A percentile compares a stretch with the other conserved stretches of the same genome.
These are phyloP conservation scores for Plantago elongata DNA, from an alignment of 257 asterid genomes.

Conservation along the genomic window DNA sequence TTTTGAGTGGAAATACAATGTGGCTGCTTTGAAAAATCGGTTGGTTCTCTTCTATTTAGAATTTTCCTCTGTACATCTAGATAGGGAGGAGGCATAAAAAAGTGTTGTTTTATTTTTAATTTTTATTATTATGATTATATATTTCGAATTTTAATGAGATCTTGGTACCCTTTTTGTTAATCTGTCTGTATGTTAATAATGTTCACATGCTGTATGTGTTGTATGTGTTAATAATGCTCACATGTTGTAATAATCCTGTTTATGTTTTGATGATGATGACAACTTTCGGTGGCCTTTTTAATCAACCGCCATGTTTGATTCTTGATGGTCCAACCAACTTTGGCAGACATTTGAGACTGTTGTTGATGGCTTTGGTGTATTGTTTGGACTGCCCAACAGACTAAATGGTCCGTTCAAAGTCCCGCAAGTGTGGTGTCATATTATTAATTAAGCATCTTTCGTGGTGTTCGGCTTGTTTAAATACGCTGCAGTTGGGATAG, in stretches of 20 bases:
- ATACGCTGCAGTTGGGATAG: too few species aligned
- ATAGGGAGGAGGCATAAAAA: constrained; percentile 22
- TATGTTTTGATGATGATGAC: not conserved
- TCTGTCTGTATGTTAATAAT: not conserved
- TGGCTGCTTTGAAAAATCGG: constrained; percentile 19
- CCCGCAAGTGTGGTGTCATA: too few species aligned
- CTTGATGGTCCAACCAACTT: not conserved
- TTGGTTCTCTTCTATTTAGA: constrained; percentile 29
- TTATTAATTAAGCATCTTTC: too few species aligned
- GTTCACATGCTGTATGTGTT: constrained; percentile 5
- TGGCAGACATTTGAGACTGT: constrained; percentile 1
- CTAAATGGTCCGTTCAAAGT: too few species aligned
- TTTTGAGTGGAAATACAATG: constrained; percentile 25
- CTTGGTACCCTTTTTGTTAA: constrained; percentile 9
- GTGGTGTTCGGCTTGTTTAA: too few species aligned
- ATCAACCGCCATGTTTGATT: not conserved
- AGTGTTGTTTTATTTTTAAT: constrained; percentile 17
- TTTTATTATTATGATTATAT: not conserved
- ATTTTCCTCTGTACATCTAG: constrained; percentile 45
- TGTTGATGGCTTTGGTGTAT: not conserved
- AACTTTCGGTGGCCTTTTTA: not conserved
- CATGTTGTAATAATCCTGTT: constrained; percentile 4
- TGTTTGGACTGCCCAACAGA: not conserved
- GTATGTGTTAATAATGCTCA: not conserved
- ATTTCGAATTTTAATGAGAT: constrained; percentile 16